Percentiles rank a stretch among this genome's conserved stretches.
Conservation (phyloP, 139 green algal genomes). For the Auxenochlorella protothecoides region DNA sequence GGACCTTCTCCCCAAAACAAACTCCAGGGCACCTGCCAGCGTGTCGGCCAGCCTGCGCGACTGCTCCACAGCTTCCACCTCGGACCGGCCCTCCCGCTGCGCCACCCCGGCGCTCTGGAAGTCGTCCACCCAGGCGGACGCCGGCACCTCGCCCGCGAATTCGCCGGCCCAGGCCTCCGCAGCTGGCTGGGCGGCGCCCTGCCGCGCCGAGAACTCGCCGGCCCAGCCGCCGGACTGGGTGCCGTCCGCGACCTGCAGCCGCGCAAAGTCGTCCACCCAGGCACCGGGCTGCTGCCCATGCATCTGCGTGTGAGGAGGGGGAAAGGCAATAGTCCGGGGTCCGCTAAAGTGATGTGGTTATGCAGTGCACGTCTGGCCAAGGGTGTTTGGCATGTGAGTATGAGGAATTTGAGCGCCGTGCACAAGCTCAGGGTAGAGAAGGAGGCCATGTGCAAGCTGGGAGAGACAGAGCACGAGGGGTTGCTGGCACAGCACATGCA, state of each 20-base stretch:
- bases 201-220: slow-evolving; percentile 24
- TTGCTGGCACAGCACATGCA: too few species aligned
- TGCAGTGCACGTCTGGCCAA: too few species aligned
- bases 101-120: slow-evolving; percentile 12
- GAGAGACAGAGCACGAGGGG: too few species aligned
- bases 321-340: too few species aligned
- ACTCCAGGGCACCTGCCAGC: slow-evolving; percentile 7
- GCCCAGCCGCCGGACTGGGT: slow-evolving; percentile 36
- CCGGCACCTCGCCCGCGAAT: slow-evolving; percentile 1
- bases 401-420: too few species aligned
- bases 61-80: slow-evolving; percentile 23
- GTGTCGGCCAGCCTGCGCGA: slow-evolving; percentile 44
- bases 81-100: not conserved
- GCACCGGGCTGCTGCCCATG: not conserved
- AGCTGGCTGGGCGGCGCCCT: not conserved
- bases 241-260: not conserved
- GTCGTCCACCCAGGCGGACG: slow-evolving; percentile 30
- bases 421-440: too few species aligned
- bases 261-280: slow-evolving; percentile 26
- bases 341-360: too few species aligned
- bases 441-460: too few species aligned
- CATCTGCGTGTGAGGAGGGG: not conserved
- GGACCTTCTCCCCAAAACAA: too few species aligned
- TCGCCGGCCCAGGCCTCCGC: slow-evolving; percentile 5
- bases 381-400: too few species aligned